Base-by-base conservation (phyloP, 495 filamentous ascomycete species). In the Penicillium egyptiacum region DNA sequence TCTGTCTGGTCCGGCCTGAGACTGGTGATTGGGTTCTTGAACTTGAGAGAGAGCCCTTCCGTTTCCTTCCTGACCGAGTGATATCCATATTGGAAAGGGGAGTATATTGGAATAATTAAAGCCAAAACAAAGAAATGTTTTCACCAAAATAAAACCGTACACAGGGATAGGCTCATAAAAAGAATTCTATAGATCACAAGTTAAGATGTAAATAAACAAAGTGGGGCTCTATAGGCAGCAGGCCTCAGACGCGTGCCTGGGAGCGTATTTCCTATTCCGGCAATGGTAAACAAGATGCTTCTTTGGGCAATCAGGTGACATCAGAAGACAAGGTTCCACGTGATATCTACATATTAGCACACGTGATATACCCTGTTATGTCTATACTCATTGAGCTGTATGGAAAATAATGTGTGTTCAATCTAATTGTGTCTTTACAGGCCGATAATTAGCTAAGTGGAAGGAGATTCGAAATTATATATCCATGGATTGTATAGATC, bases 31-130 rank as follows among this genome's bases (percentile, higher is more conserved):
- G 44, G 19, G 31, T 41, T 25, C 48, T 60, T 19, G 60, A 49
- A 23, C 56, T 54, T n/a, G 60, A 69, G 28, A 65, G 56, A 12
- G 61, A 61, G 48, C 69, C 64, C 23, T 67, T 61, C 50, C 72
- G 65, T 50, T 75, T 75, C 56, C 62, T 66, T 19, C 56, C 55
- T 19, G 66, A 57, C 44, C 64, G 63, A 59, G 66, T 64, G n/a
- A 68, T 68, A 14, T 72, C 66, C 66, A 75, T 73, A 17, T 16
- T 40, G 55, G 23, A 25, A 10, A 25, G 2, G 19, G 16, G 17
- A 50, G 12, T 12, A 45, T 40, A 20, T 48, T 25, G 20, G 23
- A 28, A n/a, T 2, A 4, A 20, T 20, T n/a, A 17, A 55, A 11
- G 22, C 37, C n/a, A 58, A 37, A 16, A 20, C n/a, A 53, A 39